Percentiles rank a stretch among this genome's conserved stretches.
Conservation (phyloP, 352 stramenopile genomes). For the Thraustochytrium sp. region DNA sequence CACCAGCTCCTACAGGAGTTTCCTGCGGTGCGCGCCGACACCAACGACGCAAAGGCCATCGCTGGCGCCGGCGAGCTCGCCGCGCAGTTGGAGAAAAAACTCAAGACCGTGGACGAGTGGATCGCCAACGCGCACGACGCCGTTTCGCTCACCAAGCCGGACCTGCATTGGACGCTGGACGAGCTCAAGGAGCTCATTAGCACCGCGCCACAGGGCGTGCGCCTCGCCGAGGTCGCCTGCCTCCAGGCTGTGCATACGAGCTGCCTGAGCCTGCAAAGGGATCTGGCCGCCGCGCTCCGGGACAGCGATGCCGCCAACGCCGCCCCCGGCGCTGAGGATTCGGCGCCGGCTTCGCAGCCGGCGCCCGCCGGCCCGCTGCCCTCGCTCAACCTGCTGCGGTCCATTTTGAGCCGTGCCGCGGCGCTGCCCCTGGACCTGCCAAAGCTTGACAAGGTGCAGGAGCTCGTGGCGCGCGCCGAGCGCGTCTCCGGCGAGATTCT, state of each 20-base stretch:
- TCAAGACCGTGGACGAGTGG: conserved; percentile 12
- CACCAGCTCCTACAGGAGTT: not conserved
- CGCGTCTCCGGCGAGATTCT: not conserved
- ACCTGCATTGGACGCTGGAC: conserved; percentile 18
- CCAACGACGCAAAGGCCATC: not conserved
- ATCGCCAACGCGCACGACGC: conserved; percentile 23
- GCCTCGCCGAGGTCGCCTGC: not conserved
- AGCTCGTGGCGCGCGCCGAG: not conserved
- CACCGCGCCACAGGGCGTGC: not conserved
- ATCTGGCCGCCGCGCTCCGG: too few relatives aligned
- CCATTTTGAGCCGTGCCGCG: not conserved
- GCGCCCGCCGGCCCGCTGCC: not conserved
- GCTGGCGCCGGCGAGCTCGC: not conserved
- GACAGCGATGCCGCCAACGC: too few relatives aligned
- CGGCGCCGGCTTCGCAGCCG: not conserved
- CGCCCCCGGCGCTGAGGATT: too few relatives aligned
- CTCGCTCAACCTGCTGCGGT: not conserved
- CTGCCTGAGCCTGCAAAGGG: not conserved
- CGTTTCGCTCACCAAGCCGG: conserved; percentile 4
- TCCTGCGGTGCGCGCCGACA: not conserved
- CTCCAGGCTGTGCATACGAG: not conserved
- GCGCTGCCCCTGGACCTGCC: conserved; percentile 28
- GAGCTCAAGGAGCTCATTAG: not conserved
- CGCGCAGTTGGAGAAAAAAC: conserved; percentile 9
- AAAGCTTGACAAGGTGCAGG: not conserved